Conservation (phyloP, 306 rosid species). For the Fagus sylvatica region DNA sequence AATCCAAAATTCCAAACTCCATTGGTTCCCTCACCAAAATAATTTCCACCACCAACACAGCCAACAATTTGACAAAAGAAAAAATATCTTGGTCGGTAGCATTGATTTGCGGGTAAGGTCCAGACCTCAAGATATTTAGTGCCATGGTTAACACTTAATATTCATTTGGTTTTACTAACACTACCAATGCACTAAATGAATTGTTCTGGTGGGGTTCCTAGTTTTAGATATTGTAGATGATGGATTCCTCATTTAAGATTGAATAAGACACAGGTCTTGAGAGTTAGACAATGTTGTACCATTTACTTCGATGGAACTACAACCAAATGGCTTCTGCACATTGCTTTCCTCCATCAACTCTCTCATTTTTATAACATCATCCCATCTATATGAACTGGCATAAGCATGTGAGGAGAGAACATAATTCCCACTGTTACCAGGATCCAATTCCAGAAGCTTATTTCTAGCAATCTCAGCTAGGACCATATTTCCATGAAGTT, state of each 20-base stretch:
- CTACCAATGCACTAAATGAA: neutral
- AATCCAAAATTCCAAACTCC: neutral
- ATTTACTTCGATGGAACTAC: slow-evolving; percentile 66
- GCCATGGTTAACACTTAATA: too few relatives aligned
- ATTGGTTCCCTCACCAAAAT: neutral
- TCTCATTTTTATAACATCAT: slow-evolving; percentile 72
- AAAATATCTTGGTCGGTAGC: too few relatives aligned
- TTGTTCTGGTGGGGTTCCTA: neutral
- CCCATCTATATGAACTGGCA: slow-evolving; percentile 78
- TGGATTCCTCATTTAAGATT: slow-evolving; percentile 8
- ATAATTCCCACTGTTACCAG: slow-evolving; percentile 68
- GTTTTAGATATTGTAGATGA: neutral
- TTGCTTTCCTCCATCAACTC: slow-evolving; percentile 58
- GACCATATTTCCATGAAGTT: slow-evolving; percentile 67
- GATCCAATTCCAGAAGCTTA: slow-evolving; percentile 81
- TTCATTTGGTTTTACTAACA: neutral
- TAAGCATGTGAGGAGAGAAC: slow-evolving; percentile 72
- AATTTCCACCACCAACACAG: too few relatives aligned
- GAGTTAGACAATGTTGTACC: slow-evolving; percentile 26
- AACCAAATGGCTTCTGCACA: slow-evolving; percentile 70
- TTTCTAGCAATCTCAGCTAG: slow-evolving; percentile 68
- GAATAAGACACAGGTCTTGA: slow-evolving; percentile 11
- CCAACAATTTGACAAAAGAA: too few relatives aligned
- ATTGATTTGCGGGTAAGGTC: too few relatives aligned
- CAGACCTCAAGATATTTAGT: too few relatives aligned